Evolutionary conservation across 2,329 filamentous ascomycete genomes (phyloP).

Genomic region (Calonectria naviculata): DNA sequence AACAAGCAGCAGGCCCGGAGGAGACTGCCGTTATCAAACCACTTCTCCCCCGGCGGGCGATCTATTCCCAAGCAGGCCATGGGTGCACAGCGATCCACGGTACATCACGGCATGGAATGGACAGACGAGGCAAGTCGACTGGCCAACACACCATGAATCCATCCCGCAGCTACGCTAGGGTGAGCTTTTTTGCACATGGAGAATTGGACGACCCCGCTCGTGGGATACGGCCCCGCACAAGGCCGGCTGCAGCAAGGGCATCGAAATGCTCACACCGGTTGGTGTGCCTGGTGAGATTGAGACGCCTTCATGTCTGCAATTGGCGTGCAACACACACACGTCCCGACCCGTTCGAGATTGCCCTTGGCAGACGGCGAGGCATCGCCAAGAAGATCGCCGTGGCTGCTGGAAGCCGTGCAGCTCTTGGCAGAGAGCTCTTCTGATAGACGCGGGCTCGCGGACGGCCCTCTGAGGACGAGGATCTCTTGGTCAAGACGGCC

Average conservation of each 20-base stretch:
- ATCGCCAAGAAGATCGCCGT: neutral
- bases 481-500: slow-evolving; percentile 5
- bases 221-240: slow-evolving; percentile 6
- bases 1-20: neutral
- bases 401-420: neutral
- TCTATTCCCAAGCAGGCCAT: slow-evolving; percentile 5
- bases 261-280: neutral
- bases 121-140: slow-evolving; percentile 1
- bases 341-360: neutral
- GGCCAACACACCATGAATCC: slow-evolving; percentile 1
- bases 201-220: slow-evolving; percentile 9
- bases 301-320: neutral
- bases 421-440: neutral
- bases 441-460: neutral
- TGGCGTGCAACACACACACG: neutral
- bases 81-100: neutral
- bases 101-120: neutral
- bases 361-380: neutral
- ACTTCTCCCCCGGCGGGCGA: neutral
- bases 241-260: neutral
- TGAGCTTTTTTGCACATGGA: slow-evolving; percentile 12
- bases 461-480: neutral
- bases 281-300: neutral
- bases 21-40: neutral
- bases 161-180: neutral